Conservation (phyloP, 805 yeast genomes). For the Wickerhamomyces chambardii region DNA sequence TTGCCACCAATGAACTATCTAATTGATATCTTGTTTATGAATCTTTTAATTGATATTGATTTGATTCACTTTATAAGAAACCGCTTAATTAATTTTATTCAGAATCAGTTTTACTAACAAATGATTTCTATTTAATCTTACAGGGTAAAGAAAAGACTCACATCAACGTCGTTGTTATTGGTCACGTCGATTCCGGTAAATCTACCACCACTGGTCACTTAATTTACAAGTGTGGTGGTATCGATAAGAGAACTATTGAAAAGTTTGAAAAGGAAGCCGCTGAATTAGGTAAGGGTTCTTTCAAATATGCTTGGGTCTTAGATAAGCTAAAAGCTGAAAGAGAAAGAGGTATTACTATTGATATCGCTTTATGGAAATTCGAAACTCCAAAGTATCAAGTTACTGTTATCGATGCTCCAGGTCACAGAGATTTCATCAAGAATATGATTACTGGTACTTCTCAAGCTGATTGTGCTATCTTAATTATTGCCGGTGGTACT, state of each 20-base stretch:
- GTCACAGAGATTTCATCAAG: conserved; percentile 96
- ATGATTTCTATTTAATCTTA: conserved; percentile 4
- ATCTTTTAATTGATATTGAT: no score
- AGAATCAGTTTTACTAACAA: conserved; percentile 7
- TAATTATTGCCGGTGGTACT: conserved; percentile 87
- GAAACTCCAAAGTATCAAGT: conserved; percentile 92
- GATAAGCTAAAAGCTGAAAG: conserved; percentile 92
- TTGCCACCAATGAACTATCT: no score
- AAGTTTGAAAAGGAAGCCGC: conserved; percentile 98
- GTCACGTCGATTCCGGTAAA: conserved; percentile 99
- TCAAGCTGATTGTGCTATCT: conserved; percentile 90
- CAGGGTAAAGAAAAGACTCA: conserved; percentile 95
- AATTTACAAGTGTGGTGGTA: conserved; percentile 97
- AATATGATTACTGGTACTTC: conserved; percentile 95
- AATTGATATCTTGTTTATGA: no score
- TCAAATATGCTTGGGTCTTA: conserved; percentile 94
- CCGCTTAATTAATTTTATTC: conserved; percentile 28
- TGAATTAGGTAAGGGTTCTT: conserved; percentile 93
- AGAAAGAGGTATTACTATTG: conserved; percentile 96
- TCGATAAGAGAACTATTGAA: conserved; percentile 94
- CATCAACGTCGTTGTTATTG: conserved; percentile 99
- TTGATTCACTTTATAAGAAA: background rate
- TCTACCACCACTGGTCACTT: conserved; percentile 99
- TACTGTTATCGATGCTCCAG: conserved; percentile 92
- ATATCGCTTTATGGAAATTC: conserved; percentile 92